phyloP scores from a whole-genome alignment of 2,329 filamentous ascomycete species.

The Hymenoscyphus repandus region DNA sequence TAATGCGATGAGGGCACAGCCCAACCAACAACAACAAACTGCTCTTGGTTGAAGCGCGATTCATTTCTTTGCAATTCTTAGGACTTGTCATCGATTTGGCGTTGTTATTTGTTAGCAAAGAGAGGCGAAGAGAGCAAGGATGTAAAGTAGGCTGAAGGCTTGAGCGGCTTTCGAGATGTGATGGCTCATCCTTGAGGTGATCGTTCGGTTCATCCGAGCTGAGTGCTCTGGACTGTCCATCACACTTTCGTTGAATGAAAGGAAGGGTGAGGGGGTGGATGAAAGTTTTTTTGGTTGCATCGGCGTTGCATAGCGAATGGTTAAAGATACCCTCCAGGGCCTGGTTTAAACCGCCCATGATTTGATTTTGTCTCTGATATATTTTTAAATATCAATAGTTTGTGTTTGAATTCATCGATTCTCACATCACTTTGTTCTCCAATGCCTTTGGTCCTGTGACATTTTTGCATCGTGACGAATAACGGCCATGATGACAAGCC shows the following conservation, averaged over 20 bases:
- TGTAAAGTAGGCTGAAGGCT: not conserved
- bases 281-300: not conserved
- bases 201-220: not conserved
- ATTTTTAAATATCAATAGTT: slow-evolving; percentile 1
- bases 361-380: not conserved
- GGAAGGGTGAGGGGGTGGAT: not conserved
- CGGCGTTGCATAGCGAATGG: not conserved
- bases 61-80: too few species aligned
- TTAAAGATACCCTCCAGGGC: not conserved
- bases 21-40: too few species aligned
- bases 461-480: not conserved
- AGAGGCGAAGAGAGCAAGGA: slow-evolving; percentile 7
- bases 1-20: slow-evolving; percentile 9
- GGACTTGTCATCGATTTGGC: not conserved
- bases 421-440: not conserved
- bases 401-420: not conserved
- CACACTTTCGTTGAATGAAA: not conserved
- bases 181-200: not conserved
- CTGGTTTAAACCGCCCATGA: not conserved
- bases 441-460: too few species aligned
- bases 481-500: too few species aligned
- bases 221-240: too few species aligned
- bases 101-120: not conserved
- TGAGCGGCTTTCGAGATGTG: not conserved
- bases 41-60: slow-evolving; percentile 2